phyloP scores from a whole-genome alignment of 306 rosid species.

The Cotoneaster glaucophyllus region DNA sequence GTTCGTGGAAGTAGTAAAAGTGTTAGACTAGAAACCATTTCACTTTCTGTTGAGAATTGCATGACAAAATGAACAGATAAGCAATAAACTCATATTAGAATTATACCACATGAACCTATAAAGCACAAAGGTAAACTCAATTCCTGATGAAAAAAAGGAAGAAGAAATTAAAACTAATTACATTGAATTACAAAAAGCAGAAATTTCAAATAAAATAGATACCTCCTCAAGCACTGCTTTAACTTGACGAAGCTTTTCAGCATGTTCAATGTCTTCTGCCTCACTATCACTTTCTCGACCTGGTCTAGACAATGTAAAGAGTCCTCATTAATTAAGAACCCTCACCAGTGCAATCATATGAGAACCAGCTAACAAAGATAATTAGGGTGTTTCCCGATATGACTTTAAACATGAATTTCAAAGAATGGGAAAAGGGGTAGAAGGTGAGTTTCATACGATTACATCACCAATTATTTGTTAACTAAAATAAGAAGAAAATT shows the following conservation, averaged over 20 bases:
- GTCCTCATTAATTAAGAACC: slow-evolving; percentile 15
- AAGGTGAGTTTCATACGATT: neutral
- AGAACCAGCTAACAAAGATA: slow-evolving; percentile 6
- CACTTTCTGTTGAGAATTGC: neutral
- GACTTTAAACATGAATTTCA: neutral
- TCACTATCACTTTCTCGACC: slow-evolving; percentile 88
- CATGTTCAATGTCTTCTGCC: slow-evolving; percentile 93
- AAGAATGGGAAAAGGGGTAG: neutral
- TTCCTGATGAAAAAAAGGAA: neutral
- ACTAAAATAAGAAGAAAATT: neutral
- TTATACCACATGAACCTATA: neutral
- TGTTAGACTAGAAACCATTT: neutral
- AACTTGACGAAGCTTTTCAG: slow-evolving; percentile 98
- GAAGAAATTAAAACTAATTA: neutral
- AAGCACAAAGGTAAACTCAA: neutral
- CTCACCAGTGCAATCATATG: neutral
- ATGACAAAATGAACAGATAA: neutral
- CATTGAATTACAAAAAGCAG: neutral
- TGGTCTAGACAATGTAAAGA: slow-evolving; percentile 47
- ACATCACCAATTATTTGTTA: neutral
- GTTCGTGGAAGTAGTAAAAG: neutral
- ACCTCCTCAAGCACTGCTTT: slow-evolving; percentile 99
- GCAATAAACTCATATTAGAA: neutral
- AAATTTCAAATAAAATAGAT: slow-evolving; percentile 4
- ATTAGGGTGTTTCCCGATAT: slow-evolving; percentile 7